phyloP scores from a whole-genome alignment of 208 protist species.

The Herpetomonas samuelpessoai region DNA sequence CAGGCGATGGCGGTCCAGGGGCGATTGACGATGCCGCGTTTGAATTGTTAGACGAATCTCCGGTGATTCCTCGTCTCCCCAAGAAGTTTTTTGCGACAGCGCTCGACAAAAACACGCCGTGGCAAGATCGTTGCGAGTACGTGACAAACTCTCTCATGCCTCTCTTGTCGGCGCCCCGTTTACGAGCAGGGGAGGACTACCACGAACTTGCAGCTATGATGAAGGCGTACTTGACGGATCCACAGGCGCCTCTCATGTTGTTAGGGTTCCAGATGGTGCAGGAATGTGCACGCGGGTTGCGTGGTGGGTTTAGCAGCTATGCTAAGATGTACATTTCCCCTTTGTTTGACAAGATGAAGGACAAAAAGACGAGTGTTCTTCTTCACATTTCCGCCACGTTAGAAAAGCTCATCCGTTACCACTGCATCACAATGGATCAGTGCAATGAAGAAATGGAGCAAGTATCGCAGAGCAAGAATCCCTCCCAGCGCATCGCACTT shows the following conservation, averaged over 20 bases:
- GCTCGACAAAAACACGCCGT: constrained; percentile 68
- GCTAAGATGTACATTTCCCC: constrained; percentile 41
- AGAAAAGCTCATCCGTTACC: constrained; percentile 67
- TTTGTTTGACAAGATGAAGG: constrained; percentile 89
- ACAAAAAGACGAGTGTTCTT: constrained; percentile 87
- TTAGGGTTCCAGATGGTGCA: constrained; percentile 85
- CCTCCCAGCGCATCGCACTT: constrained; percentile 67
- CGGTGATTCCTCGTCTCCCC: constrained; percentile 60
- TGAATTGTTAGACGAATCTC: constrained; percentile 49
- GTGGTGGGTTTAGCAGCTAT: constrained; percentile 48
- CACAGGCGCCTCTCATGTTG: constrained; percentile 84
- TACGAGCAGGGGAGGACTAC: constrained; percentile 79
- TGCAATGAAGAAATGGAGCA: constrained; percentile 82
- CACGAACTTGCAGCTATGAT: constrained; percentile 77
- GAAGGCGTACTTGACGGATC: constrained; percentile 68
- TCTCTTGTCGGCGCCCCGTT: constrained; percentile 53
- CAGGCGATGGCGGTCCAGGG: constrained; percentile 5
- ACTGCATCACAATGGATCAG: constrained; percentile 81
- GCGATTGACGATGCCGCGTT: constrained; percentile 54
- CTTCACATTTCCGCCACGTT: constrained; percentile 77
- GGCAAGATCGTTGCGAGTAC: constrained; percentile 71
- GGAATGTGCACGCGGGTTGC: constrained; percentile 63
- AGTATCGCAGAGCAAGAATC: constrained; percentile 69
- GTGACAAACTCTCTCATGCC: constrained; percentile 68
- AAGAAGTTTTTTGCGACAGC: constrained; percentile 71